Percentiles rank a stretch among this genome's conserved stretches.
These are phyloP conservation scores for Trichothecium roseum DNA, from an alignment of 2,329 filamentous ascomycete species.

Conservation along the genomic window DNA sequence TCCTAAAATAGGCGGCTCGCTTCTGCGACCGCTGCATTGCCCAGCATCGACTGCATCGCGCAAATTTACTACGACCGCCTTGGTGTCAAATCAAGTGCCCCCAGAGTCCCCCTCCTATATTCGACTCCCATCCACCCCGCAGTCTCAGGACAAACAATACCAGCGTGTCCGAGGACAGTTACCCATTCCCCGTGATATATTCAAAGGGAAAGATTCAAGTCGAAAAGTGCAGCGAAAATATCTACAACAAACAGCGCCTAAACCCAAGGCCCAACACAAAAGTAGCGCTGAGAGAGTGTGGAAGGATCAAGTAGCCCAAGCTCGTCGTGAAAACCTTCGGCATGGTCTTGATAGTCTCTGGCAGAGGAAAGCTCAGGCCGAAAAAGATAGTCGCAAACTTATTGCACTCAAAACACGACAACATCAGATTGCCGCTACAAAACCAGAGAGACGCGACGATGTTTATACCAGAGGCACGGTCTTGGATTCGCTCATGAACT, in stretches of 20 bases:
- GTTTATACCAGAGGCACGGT: constrained; percentile 62
- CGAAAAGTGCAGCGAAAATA: constrained; percentile 54
- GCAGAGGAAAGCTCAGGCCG: constrained; percentile 28
- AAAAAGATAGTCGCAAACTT: not conserved
- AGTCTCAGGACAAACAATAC: constrained; percentile 45
- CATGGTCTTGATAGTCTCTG: constrained; percentile 63
- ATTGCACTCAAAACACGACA: not conserved
- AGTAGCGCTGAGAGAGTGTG: constrained; percentile 30
- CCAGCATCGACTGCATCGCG: constrained; percentile 9
- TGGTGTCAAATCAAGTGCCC: constrained; percentile 46
- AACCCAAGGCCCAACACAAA: constrained; percentile 14
- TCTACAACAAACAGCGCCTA: constrained; percentile 46
- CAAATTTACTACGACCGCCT: constrained; percentile 21
- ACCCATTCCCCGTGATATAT: constrained; percentile 74
- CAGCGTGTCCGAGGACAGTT: constrained; percentile 62
- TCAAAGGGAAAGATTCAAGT: constrained; percentile 44
- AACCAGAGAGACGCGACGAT: constrained; percentile 66
- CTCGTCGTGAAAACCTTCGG: constrained; percentile 60
- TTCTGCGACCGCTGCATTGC: too few relatives aligned
- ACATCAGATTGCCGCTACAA: constrained; percentile 31
- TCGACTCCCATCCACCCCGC: constrained; percentile 66
- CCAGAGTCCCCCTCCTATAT: constrained; percentile 87
- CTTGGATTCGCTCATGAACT: constrained; percentile 36
- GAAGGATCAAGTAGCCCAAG: constrained; percentile 63
- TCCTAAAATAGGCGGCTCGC: too few relatives aligned